Percentiles rank a stretch among this genome's conserved stretches.
Conservation (phyloP, 1,284 basidiomycete genomes). For the Pseudozyma sp. region DNA sequence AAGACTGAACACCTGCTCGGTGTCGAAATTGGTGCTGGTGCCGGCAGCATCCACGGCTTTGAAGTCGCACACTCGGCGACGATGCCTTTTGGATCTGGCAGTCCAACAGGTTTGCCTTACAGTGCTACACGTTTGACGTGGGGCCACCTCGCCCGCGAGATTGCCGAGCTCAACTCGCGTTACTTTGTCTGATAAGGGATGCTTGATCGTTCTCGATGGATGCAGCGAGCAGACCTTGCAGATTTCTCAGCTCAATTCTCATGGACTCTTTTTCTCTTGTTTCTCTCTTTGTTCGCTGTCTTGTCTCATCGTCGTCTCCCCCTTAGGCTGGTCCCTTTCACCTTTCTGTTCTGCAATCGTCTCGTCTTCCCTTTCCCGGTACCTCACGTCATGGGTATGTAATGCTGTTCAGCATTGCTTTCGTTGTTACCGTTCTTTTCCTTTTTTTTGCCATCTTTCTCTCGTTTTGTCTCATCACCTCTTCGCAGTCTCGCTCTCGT, state of each 20-base stretch:
- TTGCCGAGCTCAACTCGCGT: constrained; percentile 60
- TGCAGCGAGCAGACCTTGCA: too few relatives aligned
- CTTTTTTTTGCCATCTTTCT: neutral
- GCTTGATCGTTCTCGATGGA: constrained; percentile 7
- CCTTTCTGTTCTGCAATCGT: neutral
- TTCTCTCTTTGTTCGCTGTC: neutral
- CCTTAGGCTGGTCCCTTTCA: constrained; percentile 3
- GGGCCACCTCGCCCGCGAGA: constrained; percentile 58
- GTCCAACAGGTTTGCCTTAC: constrained; percentile 45
- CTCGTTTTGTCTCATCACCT: neutral
- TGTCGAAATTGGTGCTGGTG: constrained; percentile 58
- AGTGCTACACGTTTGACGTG: constrained; percentile 51
- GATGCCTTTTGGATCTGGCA: constrained; percentile 54
- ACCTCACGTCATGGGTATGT: constrained; percentile 2
- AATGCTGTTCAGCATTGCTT: too few relatives aligned
- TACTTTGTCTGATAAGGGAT: constrained; percentile 46
- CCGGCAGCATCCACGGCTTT: constrained; percentile 52
- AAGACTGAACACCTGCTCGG: constrained; percentile 36
- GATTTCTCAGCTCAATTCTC: constrained; percentile 1
- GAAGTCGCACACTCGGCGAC: constrained; percentile 33
- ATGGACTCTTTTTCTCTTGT: constrained; percentile 4
- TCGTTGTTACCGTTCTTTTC: neutral
- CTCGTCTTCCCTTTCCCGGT: constrained; percentile 1
- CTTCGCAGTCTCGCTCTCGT: neutral
- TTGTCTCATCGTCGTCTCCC: neutral